Evolutionary conservation across 441 rosid species (phyloP), one percentile per base, ranked within the genome.

Genomic region (Adansonia gregorii): DNA sequence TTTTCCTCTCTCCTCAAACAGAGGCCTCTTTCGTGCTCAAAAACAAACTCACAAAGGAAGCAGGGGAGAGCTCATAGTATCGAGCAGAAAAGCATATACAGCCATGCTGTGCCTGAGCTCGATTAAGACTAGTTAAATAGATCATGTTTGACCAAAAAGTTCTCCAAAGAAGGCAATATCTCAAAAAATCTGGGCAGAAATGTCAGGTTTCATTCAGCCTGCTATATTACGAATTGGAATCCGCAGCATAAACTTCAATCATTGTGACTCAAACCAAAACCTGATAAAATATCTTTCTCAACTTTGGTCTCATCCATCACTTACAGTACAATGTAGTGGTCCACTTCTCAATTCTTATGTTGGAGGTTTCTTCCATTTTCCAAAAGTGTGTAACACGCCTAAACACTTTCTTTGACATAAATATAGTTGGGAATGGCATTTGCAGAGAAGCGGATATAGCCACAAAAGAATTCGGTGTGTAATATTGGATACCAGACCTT

Each of bases 341-440:
- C 60, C 46, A 22, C 0, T 51, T 51, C 46, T 52, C 14, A 52
- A 22, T 46, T 46, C 43, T 15, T 35, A 7, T 70, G 20, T 70
- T 8, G 74, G 60, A 22, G 39, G 9, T 11, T 27, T 52, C 74
- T 51, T 70, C 60, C 60, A 70, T 70, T 24, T 24, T 27, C 72
- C 72, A 67, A 35, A 46, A 67, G 45, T 4, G 14, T 35, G 14
- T 8, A 17, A 46, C 15, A 3, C 27, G 22, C 8, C 49, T 6
- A 19, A 10, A 45, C 35, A 43, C 71, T 67, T 31, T 63, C 46
- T 64, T 6, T n/a, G 12, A 64, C 48, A 14, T 63, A 64, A 2
- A 15, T 2, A 7, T 64, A 65, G 19, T 15, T 15, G 49, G 43
- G 69, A 65, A 64, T 65, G 14, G 6, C 49, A 65, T 39, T 67